Conservation (phyloP, 495 filamentous ascomycete species). For the Penicillium cosmopolitanum region DNA sequence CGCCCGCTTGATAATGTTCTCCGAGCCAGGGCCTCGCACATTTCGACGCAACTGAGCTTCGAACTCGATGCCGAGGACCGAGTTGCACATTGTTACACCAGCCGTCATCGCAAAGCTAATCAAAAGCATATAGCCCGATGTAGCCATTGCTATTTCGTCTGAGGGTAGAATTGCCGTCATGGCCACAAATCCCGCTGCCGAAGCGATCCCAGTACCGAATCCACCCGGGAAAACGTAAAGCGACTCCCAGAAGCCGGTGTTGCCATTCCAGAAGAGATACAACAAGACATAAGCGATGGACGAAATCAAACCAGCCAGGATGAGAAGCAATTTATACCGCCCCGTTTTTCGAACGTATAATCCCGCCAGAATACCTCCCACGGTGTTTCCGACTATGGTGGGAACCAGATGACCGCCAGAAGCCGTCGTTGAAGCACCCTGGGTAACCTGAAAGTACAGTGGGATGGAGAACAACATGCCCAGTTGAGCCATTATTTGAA, state of each 20-base stretch:
- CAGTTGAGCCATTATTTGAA: conserved; percentile 62
- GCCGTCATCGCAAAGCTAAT: conserved; percentile 54
- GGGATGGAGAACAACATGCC: conserved; percentile 58
- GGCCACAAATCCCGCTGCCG: conserved; percentile 57
- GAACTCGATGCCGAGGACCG: conserved; percentile 42
- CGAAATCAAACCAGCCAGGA: conserved; percentile 54
- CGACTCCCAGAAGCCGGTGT: conserved; percentile 62
- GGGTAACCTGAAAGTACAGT: conserved; percentile 71
- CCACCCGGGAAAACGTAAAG: conserved; percentile 65
- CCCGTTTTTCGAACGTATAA: conserved; percentile 61
- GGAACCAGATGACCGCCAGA: conserved; percentile 67
- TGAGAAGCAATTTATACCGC: conserved; percentile 58
- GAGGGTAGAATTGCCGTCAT: conserved; percentile 57
- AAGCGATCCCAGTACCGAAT: conserved; percentile 58
- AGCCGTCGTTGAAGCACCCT: conserved; percentile 53
- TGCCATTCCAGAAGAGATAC: conserved; percentile 63
- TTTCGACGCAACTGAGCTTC: conserved; percentile 31
- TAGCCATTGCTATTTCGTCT: conserved; percentile 57
- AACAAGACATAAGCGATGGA: conserved; percentile 57
- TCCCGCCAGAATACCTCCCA: conserved; percentile 64
- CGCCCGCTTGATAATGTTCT: conserved; percentile 38
- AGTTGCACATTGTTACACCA: conserved; percentile 54
- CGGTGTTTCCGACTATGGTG: conserved; percentile 65
- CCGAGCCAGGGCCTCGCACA: conserved; percentile 32
- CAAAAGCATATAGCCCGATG: conserved; percentile 56